Evolutionary conservation across 495 filamentous ascomycete species (phyloP), one percentile per base, ranked within the genome.

Genomic region (Stereocaulon alpinum): DNA sequence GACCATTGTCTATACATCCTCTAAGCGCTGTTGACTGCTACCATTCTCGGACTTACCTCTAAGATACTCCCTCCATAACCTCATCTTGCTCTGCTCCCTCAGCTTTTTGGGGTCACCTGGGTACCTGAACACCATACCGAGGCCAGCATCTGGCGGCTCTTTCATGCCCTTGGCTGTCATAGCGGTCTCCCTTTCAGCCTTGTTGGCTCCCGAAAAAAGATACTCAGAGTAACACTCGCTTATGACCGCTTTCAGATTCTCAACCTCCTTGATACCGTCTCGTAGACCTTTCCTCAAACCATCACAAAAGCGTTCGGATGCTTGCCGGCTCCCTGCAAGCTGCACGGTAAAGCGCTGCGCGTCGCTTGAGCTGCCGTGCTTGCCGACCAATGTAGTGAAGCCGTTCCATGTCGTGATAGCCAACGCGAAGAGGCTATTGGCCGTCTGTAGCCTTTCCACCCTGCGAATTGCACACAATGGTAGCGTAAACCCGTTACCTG

Each of bases 351-450:
- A 84, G 56, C 88, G 85, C 68, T 92, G 92, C 60, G 85, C 86
- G 64, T 72, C 75, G 55, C 78, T 80, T 47, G 72, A 73, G 58
- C 76, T 79, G 51, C 80, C 73, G 61, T 84, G 76, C 69, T 77
- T 75, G 43, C 70, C 66, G 30, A 64, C 69, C 30, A 76, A 60
- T 15, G 77, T 67, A 44, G 71, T 69, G 15, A 82, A 77, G 4
- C 91, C 92, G 68, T 95, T 96, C 91, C 92, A 97, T 6, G 93
- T 96, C 1, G 91, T 97, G 66, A 98, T 87, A 6, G 89, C 85
- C 41, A 98, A 80, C 9, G 94, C 86, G 70, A 96, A 97, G 72
- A 95, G 84, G 65, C 90, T 87, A 65, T 83, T 92, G 61, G 91
- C 86, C 61, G 88, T 95, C 63, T 95, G 88, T 14, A 97, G 76